Base-by-base conservation (phyloP, 495 filamentous ascomycete species). In the Viridothelium virens region DNA sequence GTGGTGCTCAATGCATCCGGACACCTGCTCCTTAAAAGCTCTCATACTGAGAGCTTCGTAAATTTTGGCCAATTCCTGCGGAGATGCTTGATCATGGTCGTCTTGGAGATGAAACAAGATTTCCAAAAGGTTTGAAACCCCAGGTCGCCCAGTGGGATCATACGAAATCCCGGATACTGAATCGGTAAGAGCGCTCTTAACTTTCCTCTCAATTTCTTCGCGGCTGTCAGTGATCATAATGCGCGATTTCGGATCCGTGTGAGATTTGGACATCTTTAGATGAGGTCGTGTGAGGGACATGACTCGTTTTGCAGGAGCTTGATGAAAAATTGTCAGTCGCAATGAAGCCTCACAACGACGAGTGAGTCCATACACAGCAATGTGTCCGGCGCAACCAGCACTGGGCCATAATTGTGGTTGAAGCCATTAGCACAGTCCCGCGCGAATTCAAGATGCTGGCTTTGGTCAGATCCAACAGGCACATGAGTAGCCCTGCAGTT, bases 231-330 rank as follows among this genome's bases (percentile, higher is more conserved):
- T 92, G 64, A 98, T 82, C 16, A 93, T 78, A 68, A 98, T 94
- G 36, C 89, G 80, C 12, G 91, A 95, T 25, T 78, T 79, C n/a
- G 79, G 76, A 68, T 89, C 82, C 1, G 76, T 64, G 70, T 91
- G 83, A 2, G 91, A 96, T 76, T 98, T 98, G 59, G 91, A 95
- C 94, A 98, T 98, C 70, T 98, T 98, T 34, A 81, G 72, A 2
- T 69, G 69, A 1, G 94, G 92, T 16, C 90, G 75, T 39, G 82
- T 84, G 38, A 98, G 85, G 16, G 91, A 96, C 92, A 96, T 96
- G 62, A 98, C 81, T 68, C 95, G 84, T 66, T 87, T 90, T 33
- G 87, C 85, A 38, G 90, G 87, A 61, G 89, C 87, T 89, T 11
- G 16, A 12, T 16, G 66, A 0, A 62, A 56, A 59, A 59, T 9